phyloP scores from a whole-genome alignment of 2,329 filamentous ascomycete genomes.

The Metarhizium humberi region DNA sequence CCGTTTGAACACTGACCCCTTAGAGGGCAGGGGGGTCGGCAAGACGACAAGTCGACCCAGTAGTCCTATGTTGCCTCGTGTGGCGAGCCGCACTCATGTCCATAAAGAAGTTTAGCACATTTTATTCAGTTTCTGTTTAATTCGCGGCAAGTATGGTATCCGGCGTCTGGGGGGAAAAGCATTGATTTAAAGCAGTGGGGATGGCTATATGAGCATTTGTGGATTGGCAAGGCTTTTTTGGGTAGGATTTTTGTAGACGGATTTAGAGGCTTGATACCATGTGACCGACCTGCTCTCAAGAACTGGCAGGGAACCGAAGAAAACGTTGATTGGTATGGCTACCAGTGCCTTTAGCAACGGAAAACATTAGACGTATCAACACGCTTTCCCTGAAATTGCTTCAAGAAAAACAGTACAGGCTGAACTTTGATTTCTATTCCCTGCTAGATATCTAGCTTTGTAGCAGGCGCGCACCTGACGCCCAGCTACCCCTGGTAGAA shows the following conservation, averaged over 20 bases:
- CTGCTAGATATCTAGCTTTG: no score
- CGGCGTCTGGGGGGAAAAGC: background rate
- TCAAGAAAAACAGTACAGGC: no score
- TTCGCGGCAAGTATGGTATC: background rate
- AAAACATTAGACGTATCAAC: no score
- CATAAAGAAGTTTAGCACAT: slow-evolving; percentile 21
- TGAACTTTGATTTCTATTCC: no score
- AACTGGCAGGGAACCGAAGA: no score
- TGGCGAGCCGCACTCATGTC: slow-evolving; percentile 29
- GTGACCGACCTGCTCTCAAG: background rate
- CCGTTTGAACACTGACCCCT: slow-evolving; percentile 29
- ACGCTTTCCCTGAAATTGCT: no score
- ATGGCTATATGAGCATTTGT: background rate
- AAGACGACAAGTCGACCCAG: slow-evolving; percentile 37
- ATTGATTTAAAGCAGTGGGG: background rate
- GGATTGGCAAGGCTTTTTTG: background rate
- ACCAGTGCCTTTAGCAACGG: no score
- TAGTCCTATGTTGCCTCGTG: slow-evolving; percentile 33
- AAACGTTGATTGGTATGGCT: no score
- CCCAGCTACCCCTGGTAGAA: no score
- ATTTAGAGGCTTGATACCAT: background rate
- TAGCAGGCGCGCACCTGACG: no score
- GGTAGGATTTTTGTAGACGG: background rate
- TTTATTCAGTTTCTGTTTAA: background rate
- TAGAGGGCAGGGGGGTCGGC: slow-evolving; percentile 29